Evolutionary conservation across 768 basidiomycete genomes (phyloP), one percentile per base, ranked within the genome.

Genomic region (Trametes meyenii): DNA sequence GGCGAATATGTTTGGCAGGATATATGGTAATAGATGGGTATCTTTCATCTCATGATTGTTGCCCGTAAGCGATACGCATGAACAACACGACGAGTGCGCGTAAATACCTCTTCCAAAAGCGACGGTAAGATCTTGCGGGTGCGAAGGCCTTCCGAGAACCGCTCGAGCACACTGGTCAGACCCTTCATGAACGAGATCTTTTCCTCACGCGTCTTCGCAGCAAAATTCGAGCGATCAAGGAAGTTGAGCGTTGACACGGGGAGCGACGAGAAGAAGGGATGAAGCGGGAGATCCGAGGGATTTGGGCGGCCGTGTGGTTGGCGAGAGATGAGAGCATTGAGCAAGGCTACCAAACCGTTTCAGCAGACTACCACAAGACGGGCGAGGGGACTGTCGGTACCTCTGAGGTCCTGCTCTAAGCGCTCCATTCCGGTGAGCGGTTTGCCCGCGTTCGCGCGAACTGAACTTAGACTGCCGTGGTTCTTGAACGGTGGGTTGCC

Each of bases 161-260:
- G 85, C 57, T 86, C 86, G 39, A 98, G 75, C 7, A 98, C 95
- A 51, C 81, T 70, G 1, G 88, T 81, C 19, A 98, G 76, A 0
- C 96, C 96, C 72, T 93, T 93, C 86, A 98, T 90, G 73, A 98
- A 98, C 0, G 92, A 91, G 26, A 97, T 89, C 72, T 98, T 98
- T 71, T 98, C 97, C 76, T 98, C 96, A 58, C 89, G 78, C 2
- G 94, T 88, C 74, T 98, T 97, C 0, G 93, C 86, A 0, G 95
- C 92, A 72, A 98, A 99, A 60, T 89, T 96, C 4, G 96, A 92
- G 14, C 96, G 87, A 69, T 98, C 96, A 55, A 99, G 78, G 76
- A 98, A 99, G 70, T 94, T 95, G 35, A 99, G 82, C 0, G 96
- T 98, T 2, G 93, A 96, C 23, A 98, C 95, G 7, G 96, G 93